Base-by-base conservation (phyloP, 768 basidiomycete species). In the Macrocybe gigantea region DNA sequence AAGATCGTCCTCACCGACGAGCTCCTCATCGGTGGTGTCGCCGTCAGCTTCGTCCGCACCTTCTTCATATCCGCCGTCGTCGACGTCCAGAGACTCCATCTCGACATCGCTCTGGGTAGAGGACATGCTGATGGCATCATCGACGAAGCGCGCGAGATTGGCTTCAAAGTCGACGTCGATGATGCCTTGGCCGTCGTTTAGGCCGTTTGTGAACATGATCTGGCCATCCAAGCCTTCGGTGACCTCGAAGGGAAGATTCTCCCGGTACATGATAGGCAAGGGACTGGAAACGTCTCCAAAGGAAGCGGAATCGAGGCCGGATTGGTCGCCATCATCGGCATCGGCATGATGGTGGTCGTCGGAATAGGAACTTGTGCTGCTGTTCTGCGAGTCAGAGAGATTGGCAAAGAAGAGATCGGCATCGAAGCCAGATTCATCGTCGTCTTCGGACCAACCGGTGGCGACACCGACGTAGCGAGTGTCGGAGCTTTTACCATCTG, bases 361-460 rank as follows among this genome's bases (percentile, higher is more conserved):
- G n/a, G 60, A 58, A 7, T 60, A 56, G 31, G 57, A 55, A 56
- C 52, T 58, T n/a, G 58, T 60, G 41, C 51, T 45, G 33, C 60
- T 61, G 45, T 68, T 75, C 14, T 73, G 76, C 1, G 74, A 64
- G 56, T 79, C 86, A 34, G 81, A 80, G 37, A 91, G 77, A 58
- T 88, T 85, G 47, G 83, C 80, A 57, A 92, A 91, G 68, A 92
- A 91, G 0, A 91, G 63, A 51, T 91, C 88, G 7, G 89, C 89
- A 55, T 92, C 89, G 56, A 88, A 87, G 50, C 75, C 79, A 2
- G 81, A 83, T 60, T 88, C 88, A 53, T 83, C 87, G 49, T 83
- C 85, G 13, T 85, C 58, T 10, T 60, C 84, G 36, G 83, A 84
- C 88, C 87, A 92, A 38, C 85, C 82, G 1, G 83, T 83, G 41